Evolutionary conservation across 2,329 filamentous ascomycete species (phyloP), one percentile per base, ranked within the genome.

Genomic region (Pseudogymnoascus sp.): DNA sequence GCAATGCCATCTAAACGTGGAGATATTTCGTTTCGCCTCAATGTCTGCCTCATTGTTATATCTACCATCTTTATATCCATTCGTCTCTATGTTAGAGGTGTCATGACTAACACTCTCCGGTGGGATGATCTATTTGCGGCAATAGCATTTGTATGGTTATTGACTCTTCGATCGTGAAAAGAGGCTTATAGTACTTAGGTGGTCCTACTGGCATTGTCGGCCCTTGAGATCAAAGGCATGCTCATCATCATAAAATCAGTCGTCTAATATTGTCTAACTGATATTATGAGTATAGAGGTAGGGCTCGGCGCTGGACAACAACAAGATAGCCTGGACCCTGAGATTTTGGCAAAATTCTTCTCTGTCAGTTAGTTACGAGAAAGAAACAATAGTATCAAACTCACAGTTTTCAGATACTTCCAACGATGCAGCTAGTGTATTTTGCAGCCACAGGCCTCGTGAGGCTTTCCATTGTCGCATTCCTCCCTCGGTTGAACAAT

Each of bases 401-500:
- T 28, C 31, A 23, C 6, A 31, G 8, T n/a, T 21, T 51, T 36
- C 28, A 66, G 62, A 8, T 60, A 28, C 36, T 67, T 21, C 54
- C 51, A 23, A 64, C 62, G 11, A 62, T 66, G 41, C 65, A 67
- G 16, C 39, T 70, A 2, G 21, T 69, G 10, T 69, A 67, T 62
- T 73, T 77, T 62, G 69, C 73, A 64, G 69, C 66, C 1, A 70
- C 74, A 1, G 74, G 73, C 14, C 64, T 74, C 3, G 71, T 76
- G 23, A 69, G 75, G 51, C 62, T 77, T 14, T 70, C 75, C 2
- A 74, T 77, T 34, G 68, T 74, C 7, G 71, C 73, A 6, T 76
- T 77, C 64, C 65, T 77, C 11, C 71, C 72, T 8, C 72, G 75
- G n/a, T 69, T 77, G 13, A 68, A 67, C 57, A 73, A 71, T 66